A percentile compares a stretch with the other conserved stretches of the same genome.
phyloP scores from a whole-genome alignment of 1,284 basidiomycete genomes.

The Trametes pubescens region DNA sequence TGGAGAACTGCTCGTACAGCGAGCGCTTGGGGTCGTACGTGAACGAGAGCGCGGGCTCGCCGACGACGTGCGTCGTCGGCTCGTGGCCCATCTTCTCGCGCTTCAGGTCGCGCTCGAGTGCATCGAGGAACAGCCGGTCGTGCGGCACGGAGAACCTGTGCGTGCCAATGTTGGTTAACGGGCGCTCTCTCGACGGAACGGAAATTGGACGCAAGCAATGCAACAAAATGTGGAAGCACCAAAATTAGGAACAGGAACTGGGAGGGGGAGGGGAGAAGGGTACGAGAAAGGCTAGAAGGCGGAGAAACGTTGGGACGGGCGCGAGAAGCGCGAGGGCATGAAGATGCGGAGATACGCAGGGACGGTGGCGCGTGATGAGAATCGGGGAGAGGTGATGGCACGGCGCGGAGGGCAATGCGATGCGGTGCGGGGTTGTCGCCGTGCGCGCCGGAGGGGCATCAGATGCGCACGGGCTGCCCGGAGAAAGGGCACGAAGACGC shows the following conservation, averaged over 20 bases:
- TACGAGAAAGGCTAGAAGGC: slow-evolving; percentile 4
- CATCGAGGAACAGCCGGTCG: slow-evolving; percentile 94
- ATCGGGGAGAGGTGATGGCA: neutral
- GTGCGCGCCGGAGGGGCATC: neutral
- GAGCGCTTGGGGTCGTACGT: slow-evolving; percentile 86
- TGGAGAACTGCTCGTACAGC: slow-evolving; percentile 87
- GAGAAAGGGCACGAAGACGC: neutral
- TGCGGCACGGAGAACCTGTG: slow-evolving; percentile 86
- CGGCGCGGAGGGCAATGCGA: slow-evolving; percentile 1
- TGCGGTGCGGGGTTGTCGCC: neutral
- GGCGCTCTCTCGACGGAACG: neutral
- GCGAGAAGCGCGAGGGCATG: slow-evolving; percentile 2
- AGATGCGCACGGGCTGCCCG: neutral
- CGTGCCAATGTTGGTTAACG: neutral
- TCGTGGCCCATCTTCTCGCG: slow-evolving; percentile 89
- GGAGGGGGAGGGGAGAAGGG: neutral
- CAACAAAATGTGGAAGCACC: neutral
- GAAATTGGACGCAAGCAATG: neutral
- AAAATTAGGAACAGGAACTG: neutral
- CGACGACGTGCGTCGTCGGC: slow-evolving; percentile 77
- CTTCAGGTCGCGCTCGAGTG: slow-evolving; percentile 92
- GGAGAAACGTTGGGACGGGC: slow-evolving; percentile 6
- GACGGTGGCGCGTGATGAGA: slow-evolving; percentile 2
- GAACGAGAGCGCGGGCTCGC: slow-evolving; percentile 85
- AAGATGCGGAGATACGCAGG: slow-evolving; percentile 13